Evolutionary conservation across 805 yeast species (phyloP), one percentile per base, ranked within the genome.

Genomic region (Ogataea neopini): DNA sequence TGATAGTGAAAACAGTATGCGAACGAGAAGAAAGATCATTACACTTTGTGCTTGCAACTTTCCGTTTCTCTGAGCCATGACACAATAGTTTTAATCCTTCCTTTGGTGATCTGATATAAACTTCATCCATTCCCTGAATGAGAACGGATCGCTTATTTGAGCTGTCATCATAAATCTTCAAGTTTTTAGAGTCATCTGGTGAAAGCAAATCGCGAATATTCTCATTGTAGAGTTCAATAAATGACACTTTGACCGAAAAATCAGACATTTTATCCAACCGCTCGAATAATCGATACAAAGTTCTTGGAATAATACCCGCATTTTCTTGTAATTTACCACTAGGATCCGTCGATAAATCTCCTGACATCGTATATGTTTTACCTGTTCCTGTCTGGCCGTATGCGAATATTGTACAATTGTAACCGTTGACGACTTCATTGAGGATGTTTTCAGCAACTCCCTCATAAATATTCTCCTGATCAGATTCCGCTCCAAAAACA

Each of bases 21-120:
- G 91, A 84, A 60, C 95, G 72, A 51, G 88, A 81, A 6, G 90
- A 84, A 14, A 73, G 71, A 56, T 82, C 88, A 57, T 86, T 86
- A 75, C 86, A 75, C 58, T 83, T 84, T 0, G 95, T 86, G 2
- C 84, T 72, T 0, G 89, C 88, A 1, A 86, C 84, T 59, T 80
- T 82, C 43, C 90, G 72, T 46, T 72, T 73, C 36, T 70, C 71
- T 32, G 84, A 66, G 0, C 95, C 91, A 42, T 72, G 72, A 47
- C 74, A 76, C 17, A 86, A 62, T 5, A 81, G 63, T 36, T 66
- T 60, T 46, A 86, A 68, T 0, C 89, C 92, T 49, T 80, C 81
- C 7, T 69, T 63, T 6, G 83, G 79, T 57, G 70, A 71, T 34
- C 70, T 72, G 3, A 86, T 73, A 47, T 76, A 74, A 38, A 79